phyloP scores from a whole-genome alignment of 2,329 filamentous ascomycete genomes.

The Alternaria ventricosa region DNA sequence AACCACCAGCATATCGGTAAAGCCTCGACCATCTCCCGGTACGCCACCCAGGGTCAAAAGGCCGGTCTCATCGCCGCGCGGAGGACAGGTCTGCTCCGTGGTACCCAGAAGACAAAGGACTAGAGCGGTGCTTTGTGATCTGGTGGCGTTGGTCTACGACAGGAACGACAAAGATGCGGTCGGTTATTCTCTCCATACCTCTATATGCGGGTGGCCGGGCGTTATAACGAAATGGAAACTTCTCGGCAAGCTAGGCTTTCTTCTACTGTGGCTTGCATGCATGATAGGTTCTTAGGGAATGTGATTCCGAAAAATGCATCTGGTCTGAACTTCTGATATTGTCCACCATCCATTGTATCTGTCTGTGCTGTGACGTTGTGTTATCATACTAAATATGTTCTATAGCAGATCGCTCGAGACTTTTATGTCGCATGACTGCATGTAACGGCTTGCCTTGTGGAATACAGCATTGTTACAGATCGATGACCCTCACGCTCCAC shows the following conservation, averaged over 20 bases:
- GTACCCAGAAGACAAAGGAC: constrained; percentile 99
- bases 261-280: constrained; percentile 37
- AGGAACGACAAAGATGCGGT: constrained; percentile 41
- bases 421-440: background rate
- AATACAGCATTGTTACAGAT: background rate
- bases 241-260: constrained; percentile 41
- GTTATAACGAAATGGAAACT: constrained; percentile 45
- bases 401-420: background rate
- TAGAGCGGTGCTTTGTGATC: constrained; percentile 41
- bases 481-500: background rate
- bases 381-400: background rate
- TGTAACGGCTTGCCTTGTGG: background rate
- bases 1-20: constrained; percentile 99
- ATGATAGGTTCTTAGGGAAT: constrained; percentile 48
- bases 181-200: constrained; percentile 48
- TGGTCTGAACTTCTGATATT: constrained; percentile 35
- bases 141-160: constrained; percentile 34
- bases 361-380: background rate
- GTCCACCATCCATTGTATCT: background rate
- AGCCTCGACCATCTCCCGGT: constrained; percentile 98
- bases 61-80: constrained; percentile 99
- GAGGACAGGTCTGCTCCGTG: constrained; percentile 99
- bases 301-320: constrained; percentile 49
- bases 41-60: constrained; percentile 98
- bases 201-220: constrained; percentile 47